These are phyloP conservation scores for Limnomonas spitsbergensis DNA, from an alignment of 139 green algal species.

Conservation along the genomic window DNA sequence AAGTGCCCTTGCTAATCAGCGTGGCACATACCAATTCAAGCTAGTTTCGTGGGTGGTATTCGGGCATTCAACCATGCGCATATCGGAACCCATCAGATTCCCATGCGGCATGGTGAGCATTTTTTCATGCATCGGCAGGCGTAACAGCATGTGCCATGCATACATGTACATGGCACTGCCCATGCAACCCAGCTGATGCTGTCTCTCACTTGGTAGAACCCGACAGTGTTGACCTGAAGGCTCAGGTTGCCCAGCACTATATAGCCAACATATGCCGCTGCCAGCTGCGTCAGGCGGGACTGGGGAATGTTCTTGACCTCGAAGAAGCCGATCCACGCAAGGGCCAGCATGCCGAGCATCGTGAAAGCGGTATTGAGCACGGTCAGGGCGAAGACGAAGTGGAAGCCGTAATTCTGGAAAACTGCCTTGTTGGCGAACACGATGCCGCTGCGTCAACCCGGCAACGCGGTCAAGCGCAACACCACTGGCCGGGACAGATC, in stretches of 20 bases:
- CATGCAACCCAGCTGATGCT: neutral
- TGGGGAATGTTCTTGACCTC: constrained; percentile 44
- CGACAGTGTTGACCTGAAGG: constrained; percentile 79
- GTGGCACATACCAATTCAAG: no score
- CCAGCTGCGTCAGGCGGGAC: constrained; percentile 55
- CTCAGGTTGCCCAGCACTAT: constrained; percentile 86
- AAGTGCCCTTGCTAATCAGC: no score
- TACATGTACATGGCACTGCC: no score
- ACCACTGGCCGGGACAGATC: neutral
- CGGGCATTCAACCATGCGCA: no score
- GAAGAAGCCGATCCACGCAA: constrained; percentile 40
- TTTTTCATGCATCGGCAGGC: no score
- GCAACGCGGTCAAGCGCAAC: neutral
- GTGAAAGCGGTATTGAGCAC: constrained; percentile 34
- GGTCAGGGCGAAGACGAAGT: constrained; percentile 71
- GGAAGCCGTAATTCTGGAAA: constrained; percentile 53
- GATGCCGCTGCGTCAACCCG: neutral
- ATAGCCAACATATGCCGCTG: constrained; percentile 80
- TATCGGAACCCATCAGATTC: no score
- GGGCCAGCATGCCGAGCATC: constrained; percentile 28
- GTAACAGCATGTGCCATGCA: no score
- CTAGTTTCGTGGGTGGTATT: no score
- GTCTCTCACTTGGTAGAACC: constrained; percentile 50
- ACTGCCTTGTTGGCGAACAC: constrained; percentile 90
- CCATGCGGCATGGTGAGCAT: no score